Conservation (phyloP, 2,329 filamentous ascomycete genomes). For the Claviceps africana region DNA sequence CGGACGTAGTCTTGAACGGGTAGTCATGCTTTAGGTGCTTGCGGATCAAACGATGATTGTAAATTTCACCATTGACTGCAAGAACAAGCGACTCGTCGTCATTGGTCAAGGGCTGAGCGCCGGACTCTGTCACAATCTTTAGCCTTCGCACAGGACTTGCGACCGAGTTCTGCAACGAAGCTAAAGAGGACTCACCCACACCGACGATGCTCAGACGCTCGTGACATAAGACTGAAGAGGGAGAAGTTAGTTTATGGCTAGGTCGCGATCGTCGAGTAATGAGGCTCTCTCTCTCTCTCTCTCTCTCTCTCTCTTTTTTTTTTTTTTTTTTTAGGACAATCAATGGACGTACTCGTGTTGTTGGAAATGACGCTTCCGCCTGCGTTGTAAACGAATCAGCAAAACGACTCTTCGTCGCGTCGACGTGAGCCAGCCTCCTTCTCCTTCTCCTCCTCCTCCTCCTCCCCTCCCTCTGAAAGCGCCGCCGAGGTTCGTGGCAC, state of each 20-base stretch:
- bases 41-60: conserved; percentile 93
- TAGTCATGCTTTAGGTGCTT: conserved; percentile 74
- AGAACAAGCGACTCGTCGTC: conserved; percentile 77
- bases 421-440: not conserved
- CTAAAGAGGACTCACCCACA: conserved; percentile 50
- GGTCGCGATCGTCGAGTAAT: no score
- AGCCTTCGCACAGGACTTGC: conserved; percentile 7
- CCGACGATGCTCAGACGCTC: conserved; percentile 96
- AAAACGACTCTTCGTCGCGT: not conserved
- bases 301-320: no score
- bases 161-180: not conserved
- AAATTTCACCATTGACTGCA: conserved; percentile 98
- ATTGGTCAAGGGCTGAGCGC: conserved; percentile 90
- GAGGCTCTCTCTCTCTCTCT: no score
- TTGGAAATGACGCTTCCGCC: conserved; percentile 81
- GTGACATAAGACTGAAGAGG: conserved; percentile 68
- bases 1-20: conserved; percentile 96
- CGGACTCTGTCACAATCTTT: conserved; percentile 54
- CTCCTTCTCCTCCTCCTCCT: no score
- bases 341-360: conserved; percentile 63
- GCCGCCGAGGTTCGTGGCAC: not conserved
- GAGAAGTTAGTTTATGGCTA: conserved; percentile 8
- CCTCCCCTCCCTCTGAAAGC: no score
- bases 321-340: not conserved
- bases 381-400: conserved; percentile 20